phyloP scores from a whole-genome alignment of 768 basidiomycete genomes.

The Mycena rosella region DNA sequence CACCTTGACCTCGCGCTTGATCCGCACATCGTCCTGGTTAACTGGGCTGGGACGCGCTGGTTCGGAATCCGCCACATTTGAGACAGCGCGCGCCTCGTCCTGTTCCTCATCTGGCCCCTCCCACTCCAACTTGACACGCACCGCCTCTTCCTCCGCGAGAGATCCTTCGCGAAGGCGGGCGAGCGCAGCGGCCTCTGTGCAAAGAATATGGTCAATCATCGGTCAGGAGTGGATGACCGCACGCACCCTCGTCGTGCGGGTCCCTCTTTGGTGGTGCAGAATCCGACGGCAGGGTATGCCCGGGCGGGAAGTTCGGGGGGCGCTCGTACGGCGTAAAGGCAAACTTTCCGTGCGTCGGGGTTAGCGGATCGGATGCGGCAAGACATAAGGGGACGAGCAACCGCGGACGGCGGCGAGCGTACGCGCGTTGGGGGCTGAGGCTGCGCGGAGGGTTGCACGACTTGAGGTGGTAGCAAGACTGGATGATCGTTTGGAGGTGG shows the following conservation, averaged over 20 bases:
- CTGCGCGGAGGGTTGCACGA: too few species aligned
- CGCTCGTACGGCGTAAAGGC: constrained; percentile 22
- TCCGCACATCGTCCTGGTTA: too few species aligned
- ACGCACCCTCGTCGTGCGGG: constrained; percentile 28
- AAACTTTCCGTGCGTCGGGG: constrained; percentile 1
- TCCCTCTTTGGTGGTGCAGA: neutral
- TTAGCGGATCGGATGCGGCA: neutral
- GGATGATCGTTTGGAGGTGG: neutral
- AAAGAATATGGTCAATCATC: neutral
- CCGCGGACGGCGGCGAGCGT: neutral
- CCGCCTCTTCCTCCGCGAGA: too few species aligned
- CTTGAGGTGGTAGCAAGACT: neutral
- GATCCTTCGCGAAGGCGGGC: neutral
- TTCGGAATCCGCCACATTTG: too few species aligned
- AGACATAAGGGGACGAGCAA: neutral
- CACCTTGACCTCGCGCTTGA: constrained; percentile 18
- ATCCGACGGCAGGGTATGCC: neutral
- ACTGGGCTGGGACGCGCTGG: too few species aligned
- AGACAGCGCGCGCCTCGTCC: too few species aligned
- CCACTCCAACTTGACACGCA: too few species aligned
- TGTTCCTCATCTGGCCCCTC: too few species aligned
- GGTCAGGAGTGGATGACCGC: neutral
- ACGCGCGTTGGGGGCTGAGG: neutral
- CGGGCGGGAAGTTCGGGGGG: constrained; percentile 11
- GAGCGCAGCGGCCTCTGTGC: neutral